These are phyloP conservation scores for Porogramme epimiltina DNA, from an alignment of 1,284 basidiomycete genomes.

Conservation along the genomic window DNA sequence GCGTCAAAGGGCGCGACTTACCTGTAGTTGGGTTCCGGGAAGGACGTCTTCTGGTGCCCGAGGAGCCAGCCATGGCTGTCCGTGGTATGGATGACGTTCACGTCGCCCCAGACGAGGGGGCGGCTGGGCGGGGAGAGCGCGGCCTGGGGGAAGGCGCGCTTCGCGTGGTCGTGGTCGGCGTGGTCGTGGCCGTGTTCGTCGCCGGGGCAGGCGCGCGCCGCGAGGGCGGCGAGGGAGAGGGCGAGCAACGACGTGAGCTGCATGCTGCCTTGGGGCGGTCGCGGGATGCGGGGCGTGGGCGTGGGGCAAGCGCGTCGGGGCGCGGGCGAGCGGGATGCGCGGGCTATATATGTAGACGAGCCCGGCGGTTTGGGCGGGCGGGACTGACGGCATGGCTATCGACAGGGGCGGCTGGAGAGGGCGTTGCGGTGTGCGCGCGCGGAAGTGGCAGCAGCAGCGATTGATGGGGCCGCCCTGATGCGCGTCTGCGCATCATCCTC, in stretches of 20 bases:
- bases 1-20: constrained; percentile 23
- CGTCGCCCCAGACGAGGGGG: constrained; percentile 74
- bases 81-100: constrained; percentile 81
- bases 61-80: constrained; percentile 83
- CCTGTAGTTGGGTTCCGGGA: constrained; percentile 79
- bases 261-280: constrained; percentile 3
- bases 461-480: no score
- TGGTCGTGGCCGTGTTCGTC: constrained; percentile 30
- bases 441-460: no score
- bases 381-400: neutral
- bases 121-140: constrained; percentile 56
- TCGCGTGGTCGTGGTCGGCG: constrained; percentile 43
- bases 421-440: no score
- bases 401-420: no score
- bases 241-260: constrained; percentile 19
- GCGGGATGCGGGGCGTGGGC: neutral
- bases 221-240: constrained; percentile 17
- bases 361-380: no score
- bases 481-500: no score
- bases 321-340: neutral
- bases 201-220: constrained; percentile 26
- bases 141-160: constrained; percentile 45
- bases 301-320: neutral
- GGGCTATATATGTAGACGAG: neutral
- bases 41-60: constrained; percentile 69